Base-by-base conservation (phyloP, 1,284 basidiomycete species). In the Anthracocystis panici-leucophaei region DNA sequence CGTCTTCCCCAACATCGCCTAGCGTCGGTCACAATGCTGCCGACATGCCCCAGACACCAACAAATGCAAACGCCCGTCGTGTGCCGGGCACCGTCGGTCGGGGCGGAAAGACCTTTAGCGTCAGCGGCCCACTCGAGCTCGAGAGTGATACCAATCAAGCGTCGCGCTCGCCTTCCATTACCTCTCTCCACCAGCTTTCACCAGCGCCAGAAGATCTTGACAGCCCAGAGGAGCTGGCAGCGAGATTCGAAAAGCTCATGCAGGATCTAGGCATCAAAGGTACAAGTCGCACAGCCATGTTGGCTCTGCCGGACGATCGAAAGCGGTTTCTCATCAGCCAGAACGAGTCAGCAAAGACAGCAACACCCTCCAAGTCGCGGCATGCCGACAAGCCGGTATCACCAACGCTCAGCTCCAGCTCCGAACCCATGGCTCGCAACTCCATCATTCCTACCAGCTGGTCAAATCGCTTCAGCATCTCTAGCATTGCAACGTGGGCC, bases 381-480 rank as follows among this genome's bases (percentile, higher is more conserved):
- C 18, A 49, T 9, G 10, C 48, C 42, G 72, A 63, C 55, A 65
- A 89, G 88, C 51, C 88, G 90, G 10, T 88, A 90, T 52, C 91
- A 90, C 38, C 92, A 91, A 54, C 75, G 84, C 91, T 9, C 91
- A 91, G 21, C 91, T 91, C 8, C 42, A 42, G 52, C 2, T 63
- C 72, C 20, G 75, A 77, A 12, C 71, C 79, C 5, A 61, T 80
- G 42, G 75, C 65, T 18, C 66, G 79, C 16, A 76, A 42, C 20
- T 75, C 69, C 5, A 65, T 69, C 41, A 42, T 80, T 21, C 62
- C 64, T 18, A 46, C 60, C 8, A 88, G 90, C 16, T 86, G 93
- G 61, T 90, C 92, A 82, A 91, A 90, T 67, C 89, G 92, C 21
- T 89, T 94, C 70, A 93, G 93, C 3, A 88, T 92, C 1, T 86